A percentile compares a stretch with the other conserved stretches of the same genome.
Conservation (phyloP, 2,329 filamentous ascomycete genomes). For the Ophiostoma ips region DNA sequence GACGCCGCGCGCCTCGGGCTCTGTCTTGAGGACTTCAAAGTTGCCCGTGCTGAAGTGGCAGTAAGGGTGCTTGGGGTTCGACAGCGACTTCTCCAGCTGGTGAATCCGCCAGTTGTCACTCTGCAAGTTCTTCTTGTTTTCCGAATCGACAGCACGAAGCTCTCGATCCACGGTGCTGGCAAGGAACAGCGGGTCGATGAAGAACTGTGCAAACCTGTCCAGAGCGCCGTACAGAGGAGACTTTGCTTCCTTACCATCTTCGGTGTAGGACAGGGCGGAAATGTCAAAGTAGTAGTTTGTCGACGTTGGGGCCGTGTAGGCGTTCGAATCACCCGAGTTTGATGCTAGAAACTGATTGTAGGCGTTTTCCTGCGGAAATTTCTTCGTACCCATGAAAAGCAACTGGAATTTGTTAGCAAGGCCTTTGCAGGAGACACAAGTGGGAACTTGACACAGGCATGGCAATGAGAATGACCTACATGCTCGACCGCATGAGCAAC, state of each 20-base stretch:
- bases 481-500: constrained; percentile 96
- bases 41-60: constrained; percentile 89
- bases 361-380: constrained; percentile 91
- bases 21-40: constrained; percentile 69
- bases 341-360: constrained; percentile 87
- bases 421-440: too few species aligned
- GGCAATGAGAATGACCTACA: constrained; percentile 26
- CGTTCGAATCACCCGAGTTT: constrained; percentile 86
- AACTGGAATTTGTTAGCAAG: constrained; percentile 38
- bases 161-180: constrained; percentile 76
- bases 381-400: constrained; percentile 97
- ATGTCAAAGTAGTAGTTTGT: constrained; percentile 99
- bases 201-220: constrained; percentile 89
- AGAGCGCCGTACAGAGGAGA: constrained; percentile 63
- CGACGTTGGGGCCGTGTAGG: constrained; percentile 82
- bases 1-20: constrained; percentile 64
- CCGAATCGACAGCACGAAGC: constrained; percentile 78
- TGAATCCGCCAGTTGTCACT: constrained; percentile 78
- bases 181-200: constrained; percentile 76
- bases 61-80: constrained; percentile 76
- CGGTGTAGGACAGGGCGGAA: constrained; percentile 53
- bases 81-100: constrained; percentile 78
- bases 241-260: constrained; percentile 38
- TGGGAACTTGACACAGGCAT: neutral
- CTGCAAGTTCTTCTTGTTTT: constrained; percentile 96